Evolutionary conservation across 1,284 basidiomycete species (phyloP), one percentile per base, ranked within the genome.

Genomic region (Ceratobasidium sp.): DNA sequence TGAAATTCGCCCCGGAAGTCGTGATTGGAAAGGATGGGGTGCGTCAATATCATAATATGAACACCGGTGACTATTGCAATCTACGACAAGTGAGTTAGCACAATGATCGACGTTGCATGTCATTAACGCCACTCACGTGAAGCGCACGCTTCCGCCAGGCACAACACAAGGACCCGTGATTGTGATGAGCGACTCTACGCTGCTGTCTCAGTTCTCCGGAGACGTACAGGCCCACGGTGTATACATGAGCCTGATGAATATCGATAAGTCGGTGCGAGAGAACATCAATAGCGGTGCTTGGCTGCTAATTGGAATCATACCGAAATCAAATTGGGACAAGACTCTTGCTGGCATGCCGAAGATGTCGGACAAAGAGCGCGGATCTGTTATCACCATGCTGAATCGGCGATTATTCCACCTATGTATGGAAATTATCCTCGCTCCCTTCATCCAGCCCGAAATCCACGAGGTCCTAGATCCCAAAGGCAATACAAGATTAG

Each of bases 361-460:
- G 3, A 5, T 69, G 6, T 18, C 46, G 10, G 6, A 69, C 1
- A 28, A 44, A 1, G 10, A 18, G 20, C 13, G 49, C 20, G 23
- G 12, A 9, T 39, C 44, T 7, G 3, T 69, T 3, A 55, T 69
- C 28, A 20, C 33, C 13, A 20, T 55, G 6, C 67, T 69, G 12
- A 69, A 69, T 20, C 67, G 67, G 4, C 67, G 28, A 33, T 49
- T 69, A 2, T 69, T 53, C 33, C 67, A 69, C 15, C 51, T 12
- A 1, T 69, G 67, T 33, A 51, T 69, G 46, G 44, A 51, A n/a
- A 18, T 55, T 5, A 39, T 69, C 28, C 26, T 26, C 20, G 20
- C n/a, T 23, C 67, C 67, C 9, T 33, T 69, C 49, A 9, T 23
- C 7, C 23, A n/a, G 13, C 18, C 6, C 4, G 26, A 1, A 1